Percentiles rank a stretch among this genome's conserved stretches.
These are phyloP conservation scores for Knoxia roxburghii DNA, from an alignment of 257 asterid genomes.

Conservation along the genomic window DNA sequence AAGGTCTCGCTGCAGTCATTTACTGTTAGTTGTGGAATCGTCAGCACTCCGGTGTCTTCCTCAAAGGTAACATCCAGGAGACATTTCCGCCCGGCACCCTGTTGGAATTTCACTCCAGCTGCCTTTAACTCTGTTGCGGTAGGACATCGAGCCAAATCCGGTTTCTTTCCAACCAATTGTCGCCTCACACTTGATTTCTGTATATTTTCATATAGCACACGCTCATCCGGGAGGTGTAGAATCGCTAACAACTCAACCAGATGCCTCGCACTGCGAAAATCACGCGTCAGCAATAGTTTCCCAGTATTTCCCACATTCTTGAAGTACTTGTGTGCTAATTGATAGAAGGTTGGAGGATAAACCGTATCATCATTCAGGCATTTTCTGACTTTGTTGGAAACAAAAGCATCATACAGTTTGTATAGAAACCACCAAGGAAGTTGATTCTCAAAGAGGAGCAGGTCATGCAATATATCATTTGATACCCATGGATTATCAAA, in stretches of 20 bases:
- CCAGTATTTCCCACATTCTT: slow-evolving; percentile 23
- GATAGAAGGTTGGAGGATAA: slow-evolving; percentile 14
- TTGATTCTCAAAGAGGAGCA: slow-evolving; percentile 29
- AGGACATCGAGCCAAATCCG: slow-evolving; percentile 21
- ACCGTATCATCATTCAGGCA: neutral
- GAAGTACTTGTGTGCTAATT: slow-evolving; percentile 28
- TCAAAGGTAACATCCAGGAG: slow-evolving; percentile 20
- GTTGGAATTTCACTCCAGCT: slow-evolving; percentile 26
- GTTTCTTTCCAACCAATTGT: too few species aligned
- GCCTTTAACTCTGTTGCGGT: slow-evolving; percentile 23
- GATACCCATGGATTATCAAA: slow-evolving; percentile 29
- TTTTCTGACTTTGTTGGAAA: neutral
- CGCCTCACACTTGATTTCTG: too few species aligned
- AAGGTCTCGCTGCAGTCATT: slow-evolving; percentile 25
- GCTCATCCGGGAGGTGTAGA: slow-evolving; percentile 11
- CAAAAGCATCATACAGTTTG: neutral
- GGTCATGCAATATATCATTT: slow-evolving; percentile 24
- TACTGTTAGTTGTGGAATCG: slow-evolving; percentile 15
- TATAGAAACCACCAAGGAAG: slow-evolving; percentile 17
- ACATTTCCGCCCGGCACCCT: neutral
- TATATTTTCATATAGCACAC: neutral
- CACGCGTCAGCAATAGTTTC: slow-evolving; percentile 1
- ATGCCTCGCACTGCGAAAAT: slow-evolving; percentile 14
- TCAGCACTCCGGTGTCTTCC: slow-evolving; percentile 12
- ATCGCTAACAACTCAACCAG: slow-evolving; percentile 24